These are phyloP conservation scores for Gossypium ekmanianum DNA, from an alignment of 345 rosid species.

Conservation along the genomic window DNA sequence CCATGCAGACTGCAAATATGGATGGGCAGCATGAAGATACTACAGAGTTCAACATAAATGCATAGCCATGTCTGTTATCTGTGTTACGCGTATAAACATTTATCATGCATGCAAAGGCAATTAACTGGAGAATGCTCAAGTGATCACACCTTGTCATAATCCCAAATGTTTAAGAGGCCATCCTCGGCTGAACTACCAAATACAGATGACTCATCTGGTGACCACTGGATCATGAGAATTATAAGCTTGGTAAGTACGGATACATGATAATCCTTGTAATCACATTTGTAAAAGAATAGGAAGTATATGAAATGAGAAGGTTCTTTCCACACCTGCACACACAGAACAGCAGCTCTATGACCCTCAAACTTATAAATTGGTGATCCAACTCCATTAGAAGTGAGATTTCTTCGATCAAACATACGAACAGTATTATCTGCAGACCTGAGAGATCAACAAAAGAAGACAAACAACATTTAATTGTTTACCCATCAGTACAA, in stretches of 20 bases:
- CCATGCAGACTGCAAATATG: background rate
- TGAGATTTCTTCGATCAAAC: constrained; percentile 87
- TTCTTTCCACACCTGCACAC: constrained; percentile 64
- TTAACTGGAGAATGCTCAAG: background rate
- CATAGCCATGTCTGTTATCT: background rate
- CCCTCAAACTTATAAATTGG: constrained; percentile 84
- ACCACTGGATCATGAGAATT: constrained; percentile 57
- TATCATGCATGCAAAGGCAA: constrained; percentile 1
- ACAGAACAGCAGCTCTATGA: constrained; percentile 83
- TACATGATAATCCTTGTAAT: background rate
- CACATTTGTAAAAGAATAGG: background rate
- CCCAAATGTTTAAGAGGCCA: constrained; percentile 92
- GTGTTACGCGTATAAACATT: background rate
- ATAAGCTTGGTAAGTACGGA: constrained; percentile 7
- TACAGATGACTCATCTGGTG: constrained; percentile 79
- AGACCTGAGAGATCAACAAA: constrained; percentile 51
- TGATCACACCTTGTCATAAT: constrained; percentile 66
- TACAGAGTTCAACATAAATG: background rate
- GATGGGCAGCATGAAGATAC: background rate
- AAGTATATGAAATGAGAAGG: background rate
- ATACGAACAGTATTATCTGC: constrained; percentile 88
- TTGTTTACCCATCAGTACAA: constrained; percentile 13
- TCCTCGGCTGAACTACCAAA: constrained; percentile 98
- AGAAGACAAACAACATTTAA: constrained; percentile 10
- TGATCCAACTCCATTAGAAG: constrained; percentile 69